Evolutionary conservation across 176 grass and related monocot genomes (phyloP), one percentile per base, ranked within the genome.

Genomic region (Tillandsia fasciculata): DNA sequence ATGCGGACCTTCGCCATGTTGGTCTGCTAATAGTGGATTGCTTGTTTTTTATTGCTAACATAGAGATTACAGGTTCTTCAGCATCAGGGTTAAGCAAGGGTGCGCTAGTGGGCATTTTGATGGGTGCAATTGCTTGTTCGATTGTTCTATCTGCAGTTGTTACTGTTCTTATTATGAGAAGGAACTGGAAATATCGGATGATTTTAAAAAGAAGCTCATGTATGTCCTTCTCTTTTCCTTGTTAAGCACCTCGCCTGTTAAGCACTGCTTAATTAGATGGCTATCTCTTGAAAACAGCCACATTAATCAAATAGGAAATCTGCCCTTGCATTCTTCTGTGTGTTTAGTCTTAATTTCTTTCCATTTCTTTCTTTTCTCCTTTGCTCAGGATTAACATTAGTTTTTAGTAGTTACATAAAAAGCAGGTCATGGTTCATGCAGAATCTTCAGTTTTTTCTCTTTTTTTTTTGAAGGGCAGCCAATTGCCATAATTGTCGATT

Each of bases 121-220:
- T 29, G 67, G 86, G 84, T 22, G 28, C 79, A 63, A 71, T 82
- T 64, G 20, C 51, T 77, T 76, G 65, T 87, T 84, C 86, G 54
- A 63, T 77, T 77, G 76, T 66, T 79, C 2, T 82, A 26, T 88
- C 89, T 70, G 74, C 78, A 68, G 47, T 78, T 49, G 64, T 77
- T 65, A 97, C 94, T 14, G 18, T 92, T 81, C 80, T 92, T 76
- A 78, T 97, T 72, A 88, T 88, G 79, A 93, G 76, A 81, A 89
- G 49, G 63, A 72, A 33, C 64, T 66, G 49, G 63, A 87, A 72
- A 52, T 59, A 51, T 58, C 11, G 11, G 50, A 66, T 64, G 23
- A 11, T 64, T 80, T 86, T 82, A 48, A 92, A 83, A 82, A 68
- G 80, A 71, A 76, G 52, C 26, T 83, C 86, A 22, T 52, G 94